These are phyloP conservation scores for Globisporangium uncinulatum DNA, from an alignment of 352 stramenopile genomes.

Conservation along the genomic window DNA sequence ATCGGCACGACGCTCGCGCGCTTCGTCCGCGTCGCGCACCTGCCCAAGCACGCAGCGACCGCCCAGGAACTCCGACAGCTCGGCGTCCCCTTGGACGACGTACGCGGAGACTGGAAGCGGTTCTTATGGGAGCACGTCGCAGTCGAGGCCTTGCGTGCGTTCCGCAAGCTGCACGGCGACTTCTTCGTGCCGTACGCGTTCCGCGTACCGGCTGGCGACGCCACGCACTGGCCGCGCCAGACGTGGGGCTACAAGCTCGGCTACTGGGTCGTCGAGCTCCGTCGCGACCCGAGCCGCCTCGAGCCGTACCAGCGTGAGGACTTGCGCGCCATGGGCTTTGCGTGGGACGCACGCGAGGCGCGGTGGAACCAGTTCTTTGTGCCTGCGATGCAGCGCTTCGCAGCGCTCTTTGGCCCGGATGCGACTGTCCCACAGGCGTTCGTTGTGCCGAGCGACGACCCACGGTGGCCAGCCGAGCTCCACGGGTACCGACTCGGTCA, in stretches of 20 bases:
- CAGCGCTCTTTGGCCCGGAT: constrained; percentile 18
- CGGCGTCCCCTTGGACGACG: constrained; percentile 16
- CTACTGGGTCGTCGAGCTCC: constrained; percentile 34
- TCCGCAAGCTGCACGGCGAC: constrained; percentile 18
- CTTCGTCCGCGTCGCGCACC: constrained; percentile 29
- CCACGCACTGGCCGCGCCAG: constrained; percentile 17
- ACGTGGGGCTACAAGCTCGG: constrained; percentile 40
- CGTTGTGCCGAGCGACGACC: constrained; percentile 25
- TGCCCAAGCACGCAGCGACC: constrained; percentile 16
- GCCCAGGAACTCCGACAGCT: constrained; percentile 14
- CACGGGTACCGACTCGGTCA: constrained; percentile 32
- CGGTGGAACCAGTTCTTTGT: constrained; percentile 35
- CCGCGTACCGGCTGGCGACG: constrained; percentile 17
- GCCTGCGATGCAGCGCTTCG: constrained; percentile 26
- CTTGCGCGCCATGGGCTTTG: constrained; percentile 23
- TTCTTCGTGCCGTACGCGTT: constrained; percentile 32
- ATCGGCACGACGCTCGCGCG: constrained; percentile 34
- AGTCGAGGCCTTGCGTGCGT: constrained; percentile 23
- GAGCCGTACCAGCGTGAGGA: constrained; percentile 29
- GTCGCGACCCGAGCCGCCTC: constrained; percentile 21
- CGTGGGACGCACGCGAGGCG: constrained; percentile 26
- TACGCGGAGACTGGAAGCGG: constrained; percentile 18
- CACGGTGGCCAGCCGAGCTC: constrained; percentile 20
- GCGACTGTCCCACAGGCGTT: constrained; percentile 32
- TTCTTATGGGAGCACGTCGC: constrained; percentile 30